phyloP scores from a whole-genome alignment of 176 grass and related monocot species.

The Olyra latifolia region DNA sequence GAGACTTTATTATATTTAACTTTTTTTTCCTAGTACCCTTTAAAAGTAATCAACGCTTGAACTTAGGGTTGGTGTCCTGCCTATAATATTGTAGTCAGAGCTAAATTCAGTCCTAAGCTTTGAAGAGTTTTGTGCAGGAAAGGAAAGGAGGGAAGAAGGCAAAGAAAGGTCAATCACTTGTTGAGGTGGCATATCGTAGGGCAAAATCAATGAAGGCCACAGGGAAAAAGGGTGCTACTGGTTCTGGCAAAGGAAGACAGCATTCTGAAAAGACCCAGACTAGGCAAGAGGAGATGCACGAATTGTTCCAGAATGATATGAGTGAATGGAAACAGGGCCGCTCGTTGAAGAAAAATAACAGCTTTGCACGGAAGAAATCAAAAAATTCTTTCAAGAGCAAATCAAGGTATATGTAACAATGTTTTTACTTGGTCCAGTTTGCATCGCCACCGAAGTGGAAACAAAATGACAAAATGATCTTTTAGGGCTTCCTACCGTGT shows the following conservation, averaged over 20 bases:
- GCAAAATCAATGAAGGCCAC: slow-evolving; percentile 75
- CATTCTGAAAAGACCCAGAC: slow-evolving; percentile 45
- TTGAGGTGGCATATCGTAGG: slow-evolving; percentile 75
- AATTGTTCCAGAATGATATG: slow-evolving; percentile 93
- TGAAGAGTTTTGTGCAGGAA: slow-evolving; percentile 34
- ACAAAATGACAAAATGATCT: neutral
- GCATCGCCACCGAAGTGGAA: neutral
- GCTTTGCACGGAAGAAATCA: slow-evolving; percentile 42
- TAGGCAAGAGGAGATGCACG: slow-evolving; percentile 87
- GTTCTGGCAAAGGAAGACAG: slow-evolving; percentile 49
- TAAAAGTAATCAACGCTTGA: neutral
- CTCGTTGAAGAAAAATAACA: slow-evolving; percentile 50
- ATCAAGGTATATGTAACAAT: slow-evolving; percentile 73
- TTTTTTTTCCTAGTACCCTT: neutral
- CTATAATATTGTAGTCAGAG: neutral
- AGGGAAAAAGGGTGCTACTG: slow-evolving; percentile 45
- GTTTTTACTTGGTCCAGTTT: neutral
- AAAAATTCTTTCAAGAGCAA: slow-evolving; percentile 98
- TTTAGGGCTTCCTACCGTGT: neutral
- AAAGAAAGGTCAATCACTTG: slow-evolving; percentile 66
- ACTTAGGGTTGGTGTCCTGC: neutral
- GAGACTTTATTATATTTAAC: neutral
- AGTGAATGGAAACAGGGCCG: slow-evolving; percentile 75
- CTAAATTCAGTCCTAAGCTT: slow-evolving; percentile 26
- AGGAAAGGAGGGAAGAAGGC: slow-evolving; percentile 49